Evolutionary conservation across 768 basidiomycete species (phyloP), one percentile per base, ranked within the genome.

Genomic region (Lactarius deliciosus): DNA sequence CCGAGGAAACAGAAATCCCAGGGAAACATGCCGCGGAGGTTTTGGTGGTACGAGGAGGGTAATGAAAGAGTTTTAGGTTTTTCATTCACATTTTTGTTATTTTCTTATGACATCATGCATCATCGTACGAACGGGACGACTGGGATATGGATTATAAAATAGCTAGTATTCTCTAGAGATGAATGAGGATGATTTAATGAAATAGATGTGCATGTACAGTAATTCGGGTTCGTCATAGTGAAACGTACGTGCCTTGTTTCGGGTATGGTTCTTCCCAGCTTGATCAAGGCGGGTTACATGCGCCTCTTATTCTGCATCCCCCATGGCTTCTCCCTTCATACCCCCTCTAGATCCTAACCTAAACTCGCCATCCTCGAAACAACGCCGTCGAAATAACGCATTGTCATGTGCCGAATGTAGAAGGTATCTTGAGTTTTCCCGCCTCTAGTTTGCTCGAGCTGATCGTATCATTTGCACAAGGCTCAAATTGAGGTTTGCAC

Each of bases 351-450:
- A 63, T 36, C 59, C 65, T 32, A 62, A 40, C 36, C 57, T 63
- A 57, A 66, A 53, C 47, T 62, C 70, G 15, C 62, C 65, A 9
- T 69, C 70, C 61, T 70, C 70, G 30, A 72, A 72, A 62, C 72
- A 67, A 74, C 74, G 71, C 63, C 74, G 69, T 66, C 75, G 76
- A 30, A 76, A 82, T 32, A 80, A 82, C 15, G 82, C 85, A 28
- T 77, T 87, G 13, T 86, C 85, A 1, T 89, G 88, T 75, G 86
- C 86, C 8, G 88, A 89, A 75, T 89, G 88, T 77, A 80, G 88
- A 72, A 82, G 88, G 86, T 87, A 64, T 70, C 63, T 45, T 73
- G 67, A 18, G 22, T 43, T n/a, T 30, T 53, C 60, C 38, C 25
- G 50, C 65, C 61, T 50, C 32, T 15, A 25, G 36, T 61, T 18